Evolutionary conservation across 208 protist species (phyloP).

Genomic region (Leishmania lainsoni): DNA sequence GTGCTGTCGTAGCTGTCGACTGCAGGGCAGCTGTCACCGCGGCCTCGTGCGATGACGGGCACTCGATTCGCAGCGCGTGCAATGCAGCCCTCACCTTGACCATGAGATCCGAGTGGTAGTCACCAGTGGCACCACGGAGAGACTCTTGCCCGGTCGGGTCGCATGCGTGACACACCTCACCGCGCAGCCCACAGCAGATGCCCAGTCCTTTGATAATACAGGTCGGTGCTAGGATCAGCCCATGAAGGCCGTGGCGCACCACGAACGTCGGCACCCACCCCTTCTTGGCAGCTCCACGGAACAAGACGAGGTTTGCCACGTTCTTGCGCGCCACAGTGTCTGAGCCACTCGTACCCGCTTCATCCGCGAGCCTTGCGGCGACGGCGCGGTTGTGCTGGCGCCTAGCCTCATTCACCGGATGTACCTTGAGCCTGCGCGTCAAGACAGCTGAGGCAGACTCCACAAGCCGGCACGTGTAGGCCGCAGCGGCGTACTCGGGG

Average conservation of each 20-base stretch:
- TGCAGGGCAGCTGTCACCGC: constrained; percentile 9
- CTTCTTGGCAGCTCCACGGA: constrained; percentile 68
- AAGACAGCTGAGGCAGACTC: constrained; percentile 58
- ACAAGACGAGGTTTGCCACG: constrained; percentile 62
- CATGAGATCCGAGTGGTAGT: constrained; percentile 51
- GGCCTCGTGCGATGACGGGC: constrained; percentile 8
- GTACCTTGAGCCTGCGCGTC: constrained; percentile 35
- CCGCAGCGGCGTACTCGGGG: constrained; percentile 46
- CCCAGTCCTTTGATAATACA: constrained; percentile 77
- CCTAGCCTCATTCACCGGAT: constrained; percentile 61
- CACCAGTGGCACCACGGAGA: constrained; percentile 51
- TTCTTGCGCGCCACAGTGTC: constrained; percentile 31
- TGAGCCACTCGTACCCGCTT: not conserved
- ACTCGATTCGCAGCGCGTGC: constrained; percentile 39
- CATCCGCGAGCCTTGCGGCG: not conserved
- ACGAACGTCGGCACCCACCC: constrained; percentile 69
- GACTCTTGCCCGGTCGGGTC: constrained; percentile 18
- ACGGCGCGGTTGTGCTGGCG: constrained; percentile 30
- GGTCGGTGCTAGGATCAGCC: constrained; percentile 65
- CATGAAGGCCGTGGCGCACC: constrained; percentile 55
- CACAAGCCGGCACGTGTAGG: constrained; percentile 70
- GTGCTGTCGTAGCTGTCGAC: not conserved
- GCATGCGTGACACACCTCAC: constrained; percentile 18
- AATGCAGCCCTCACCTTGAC: constrained; percentile 59
- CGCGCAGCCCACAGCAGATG: constrained; percentile 55